Evolutionary conservation across 225 moss, liverwort and hornwort genomes (phyloP), one percentile per base, ranked within the genome.

Genomic region (Takakia lepidozioides): DNA sequence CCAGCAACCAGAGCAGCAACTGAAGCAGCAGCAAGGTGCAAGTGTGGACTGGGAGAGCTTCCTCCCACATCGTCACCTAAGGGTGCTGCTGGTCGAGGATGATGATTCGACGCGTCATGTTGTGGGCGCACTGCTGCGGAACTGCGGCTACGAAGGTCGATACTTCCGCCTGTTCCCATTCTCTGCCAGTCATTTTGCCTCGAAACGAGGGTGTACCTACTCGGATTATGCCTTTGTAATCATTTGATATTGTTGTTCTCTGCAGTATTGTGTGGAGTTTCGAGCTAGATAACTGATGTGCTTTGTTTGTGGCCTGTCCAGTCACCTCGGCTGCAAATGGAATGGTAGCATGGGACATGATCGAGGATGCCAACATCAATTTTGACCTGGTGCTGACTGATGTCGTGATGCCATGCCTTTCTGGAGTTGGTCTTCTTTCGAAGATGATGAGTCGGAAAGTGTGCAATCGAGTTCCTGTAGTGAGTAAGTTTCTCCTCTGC

Each of bases 381-480:
- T 98, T 87, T 60, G 98, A 98, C 64, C 43, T 98, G 57, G 91
- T 98, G 48, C 61, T 98, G 72, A 91, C 91, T 24, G 91, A 98
- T 25, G 91, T 98, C 27, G 87, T 87, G 66, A 91, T 98, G 91
- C 98, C 91, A 43, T 81, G 78, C 63, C 80, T 98, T n/a, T 98
- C 98, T 26, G 98, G 98, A 10, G 91, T 98, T 19, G 98, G 91
- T 10, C 63, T 98, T 36, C 72, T 98, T 35, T 83, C 87, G 32
- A 98, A 81, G 70, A 91, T 98, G 63, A 67, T 74, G 83, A 74
- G 78, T 19, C 82, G 71, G 23, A 87, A 91, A 48, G 70, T 74
- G 25, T 61, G 72, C 49, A 87, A 87, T 59, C 52, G 82, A n/a
- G 69, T 87, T 8, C 98, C 98, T 18, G 81, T 98, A 30, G 87